A percentile compares a stretch with the other conserved stretches of the same genome.
Conservation (phyloP, 2,329 filamentous ascomycete species). For the Gaeumannomyces tritici region DNA sequence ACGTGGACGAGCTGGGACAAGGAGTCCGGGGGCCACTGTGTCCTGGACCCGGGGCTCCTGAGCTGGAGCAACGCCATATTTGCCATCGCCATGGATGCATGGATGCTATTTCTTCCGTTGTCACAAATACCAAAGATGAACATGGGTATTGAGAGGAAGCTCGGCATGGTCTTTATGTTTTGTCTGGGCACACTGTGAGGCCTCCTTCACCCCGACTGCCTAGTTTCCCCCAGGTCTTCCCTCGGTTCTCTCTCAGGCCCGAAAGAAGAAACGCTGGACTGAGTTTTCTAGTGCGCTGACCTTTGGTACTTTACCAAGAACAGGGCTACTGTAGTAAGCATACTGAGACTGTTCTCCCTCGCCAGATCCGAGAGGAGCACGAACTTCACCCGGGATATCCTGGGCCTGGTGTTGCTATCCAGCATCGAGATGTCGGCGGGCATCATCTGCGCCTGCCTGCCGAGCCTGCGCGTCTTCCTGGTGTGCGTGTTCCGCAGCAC, state of each 20-base stretch:
- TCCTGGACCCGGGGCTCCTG: neutral
- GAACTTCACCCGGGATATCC: neutral
- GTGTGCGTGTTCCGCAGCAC: neutral
- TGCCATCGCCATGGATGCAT: neutral
- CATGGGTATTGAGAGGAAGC: neutral
- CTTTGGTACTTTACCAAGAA: neutral
- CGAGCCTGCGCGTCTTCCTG: neutral
- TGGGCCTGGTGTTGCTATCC: neutral
- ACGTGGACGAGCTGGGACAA: neutral
- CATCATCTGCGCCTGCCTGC: neutral
- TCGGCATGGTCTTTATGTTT: conserved; percentile 1
- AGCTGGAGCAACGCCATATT: neutral
- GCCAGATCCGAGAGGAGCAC: neutral
- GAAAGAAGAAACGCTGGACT: too few relatives aligned
- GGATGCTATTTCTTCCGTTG: neutral
- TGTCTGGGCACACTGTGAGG: neutral
- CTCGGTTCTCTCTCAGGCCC: too few relatives aligned
- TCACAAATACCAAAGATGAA: neutral
- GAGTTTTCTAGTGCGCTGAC: too few relatives aligned
- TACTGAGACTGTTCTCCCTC: neutral
- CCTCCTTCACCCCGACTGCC: neutral
- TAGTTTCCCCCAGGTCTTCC: too few relatives aligned
- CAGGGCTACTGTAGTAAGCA: neutral
- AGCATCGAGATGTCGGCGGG: neutral
- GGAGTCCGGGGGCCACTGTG: neutral